Evolutionary conservation across 345 rosid species (phyloP).

Genomic region (Boechera retrofracta): DNA sequence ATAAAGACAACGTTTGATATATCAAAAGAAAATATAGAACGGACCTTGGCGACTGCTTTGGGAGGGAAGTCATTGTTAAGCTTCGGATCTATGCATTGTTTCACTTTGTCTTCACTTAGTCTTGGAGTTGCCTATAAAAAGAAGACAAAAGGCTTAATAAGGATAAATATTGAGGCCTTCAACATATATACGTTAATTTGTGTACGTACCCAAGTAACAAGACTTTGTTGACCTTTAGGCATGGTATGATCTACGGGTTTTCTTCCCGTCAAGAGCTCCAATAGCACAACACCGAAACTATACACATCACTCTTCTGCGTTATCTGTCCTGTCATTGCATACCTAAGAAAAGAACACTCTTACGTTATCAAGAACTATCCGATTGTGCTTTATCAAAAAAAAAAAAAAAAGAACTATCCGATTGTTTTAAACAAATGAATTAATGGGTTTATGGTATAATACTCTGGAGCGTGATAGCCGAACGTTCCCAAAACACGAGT

Average conservation of each 20-base stretch:
- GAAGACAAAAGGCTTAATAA: not conserved
- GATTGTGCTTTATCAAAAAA: too few relatives aligned
- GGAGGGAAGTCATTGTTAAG: constrained; percentile 91
- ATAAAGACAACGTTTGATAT: not conserved
- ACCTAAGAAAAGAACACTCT: constrained; percentile 53
- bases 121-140: constrained; percentile 92
- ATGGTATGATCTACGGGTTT: constrained; percentile 99
- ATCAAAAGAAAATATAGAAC: constrained; percentile 5
- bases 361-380: not conserved
- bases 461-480: constrained; percentile 99
- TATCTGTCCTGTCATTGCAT: constrained; percentile 99
- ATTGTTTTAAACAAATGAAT: not conserved
- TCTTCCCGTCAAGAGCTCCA: constrained; percentile 95
- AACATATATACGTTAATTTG: not conserved
- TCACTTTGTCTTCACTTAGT: constrained; percentile 97
- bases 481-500: constrained; percentile 98
- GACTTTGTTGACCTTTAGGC: constrained; percentile 99
- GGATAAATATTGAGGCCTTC: not conserved
- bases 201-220: constrained; percentile 89
- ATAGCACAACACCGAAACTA: constrained; percentile 97
- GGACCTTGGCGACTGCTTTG: constrained; percentile 97
- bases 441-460: constrained; percentile 1
- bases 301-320: constrained; percentile 98
- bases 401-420: not conserved
- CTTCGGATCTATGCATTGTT: constrained; percentile 97